Base-by-base conservation (phyloP, 2,329 filamentous ascomycete genomes). In the Fusarium marasasianum region DNA sequence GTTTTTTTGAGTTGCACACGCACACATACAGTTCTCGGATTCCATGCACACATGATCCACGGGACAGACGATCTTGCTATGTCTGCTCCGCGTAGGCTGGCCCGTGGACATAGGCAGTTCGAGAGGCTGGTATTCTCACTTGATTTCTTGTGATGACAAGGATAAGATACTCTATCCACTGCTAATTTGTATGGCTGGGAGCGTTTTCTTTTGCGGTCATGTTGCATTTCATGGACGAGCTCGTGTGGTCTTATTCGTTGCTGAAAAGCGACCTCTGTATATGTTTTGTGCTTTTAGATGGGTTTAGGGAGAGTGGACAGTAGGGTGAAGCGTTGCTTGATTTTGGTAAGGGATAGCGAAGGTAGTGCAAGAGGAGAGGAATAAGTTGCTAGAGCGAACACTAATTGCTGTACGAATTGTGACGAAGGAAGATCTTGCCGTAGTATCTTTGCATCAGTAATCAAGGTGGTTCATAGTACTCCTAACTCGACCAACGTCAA, bases 1-100 rank as follows among this genome's bases (percentile, higher is more conserved):
- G 64, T 73, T 78, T 75, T 53, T 78, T 78, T 78, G 73, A 79
- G 73, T 76, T 78, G 69, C 66, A 76, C 72, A 60, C 33, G 33
- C 55, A 35, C 55, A 35, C 31, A 37, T 48, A n/a, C 73, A 70
- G 47, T 68, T 76, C 64, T 74, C 66, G 70, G 67, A 71, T 74
- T 65, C 66, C 66, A 73, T 69, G 71, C 71, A 72, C 66, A 70
- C 71, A 69, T 73, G 66, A 67, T 76, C 55, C 67, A 73, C 59
- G 69, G 63, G 68, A 64, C 70, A 76, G 70, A 69, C 63, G 65
- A 61, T 63, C 56, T 71, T 72, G 63, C 51, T 35, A 61, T 67
- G 50, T 77, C 71, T 65, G 62, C 51, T 53, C 54, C 57, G 61
- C 76, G 76, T 78, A 78, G 76, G 74, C 63, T 71, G 72, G 71